Conservation (phyloP, 2,329 filamentous ascomycete genomes). For the Cytospora leucostoma region DNA sequence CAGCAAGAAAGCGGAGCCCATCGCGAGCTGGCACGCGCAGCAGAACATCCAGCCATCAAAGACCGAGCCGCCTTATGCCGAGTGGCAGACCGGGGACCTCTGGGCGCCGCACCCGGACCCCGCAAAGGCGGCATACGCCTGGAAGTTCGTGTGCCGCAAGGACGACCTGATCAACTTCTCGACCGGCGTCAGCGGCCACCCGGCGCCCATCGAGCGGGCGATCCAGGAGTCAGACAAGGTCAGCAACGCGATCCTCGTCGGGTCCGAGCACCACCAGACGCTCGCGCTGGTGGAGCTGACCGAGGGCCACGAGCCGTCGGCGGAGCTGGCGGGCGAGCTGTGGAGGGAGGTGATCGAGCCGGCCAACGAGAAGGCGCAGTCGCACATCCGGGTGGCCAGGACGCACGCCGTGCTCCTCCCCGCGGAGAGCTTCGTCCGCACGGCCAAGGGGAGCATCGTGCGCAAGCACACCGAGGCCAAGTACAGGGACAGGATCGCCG, state of each 20-base stretch:
- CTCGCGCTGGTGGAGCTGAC: slow-evolving; percentile 30
- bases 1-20: slow-evolving; percentile 21
- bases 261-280: slow-evolving; percentile 28
- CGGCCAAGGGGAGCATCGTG: slow-evolving; percentile 29
- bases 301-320: slow-evolving; percentile 10
- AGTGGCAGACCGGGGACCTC: slow-evolving; percentile 30
- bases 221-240: slow-evolving; percentile 22
- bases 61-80: slow-evolving; percentile 24
- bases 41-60: slow-evolving; percentile 18
- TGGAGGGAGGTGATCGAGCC: slow-evolving; percentile 29
- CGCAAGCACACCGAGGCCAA: slow-evolving; percentile 27
- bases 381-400: slow-evolving; percentile 28
- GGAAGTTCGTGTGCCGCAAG: slow-evolving; percentile 31
- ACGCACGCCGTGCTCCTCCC: slow-evolving; percentile 30
- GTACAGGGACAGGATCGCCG: slow-evolving; percentile 21
- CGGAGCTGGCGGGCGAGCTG: slow-evolving; percentile 19
- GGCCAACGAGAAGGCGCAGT: slow-evolving; percentile 27
- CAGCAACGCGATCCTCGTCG: slow-evolving; percentile 28
- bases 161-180: slow-evolving; percentile 34
- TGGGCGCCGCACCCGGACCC: slow-evolving; percentile 33
- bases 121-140: slow-evolving; percentile 28
- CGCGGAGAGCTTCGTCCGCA: slow-evolving; percentile 24
- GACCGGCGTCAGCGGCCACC: slow-evolving; percentile 30
- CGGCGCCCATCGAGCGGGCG: slow-evolving; percentile 28
- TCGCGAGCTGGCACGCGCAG: slow-evolving; percentile 28